Evolutionary conservation across 2,329 filamentous ascomycete genomes (phyloP).

Genomic region (Talaromyces marneffei): DNA sequence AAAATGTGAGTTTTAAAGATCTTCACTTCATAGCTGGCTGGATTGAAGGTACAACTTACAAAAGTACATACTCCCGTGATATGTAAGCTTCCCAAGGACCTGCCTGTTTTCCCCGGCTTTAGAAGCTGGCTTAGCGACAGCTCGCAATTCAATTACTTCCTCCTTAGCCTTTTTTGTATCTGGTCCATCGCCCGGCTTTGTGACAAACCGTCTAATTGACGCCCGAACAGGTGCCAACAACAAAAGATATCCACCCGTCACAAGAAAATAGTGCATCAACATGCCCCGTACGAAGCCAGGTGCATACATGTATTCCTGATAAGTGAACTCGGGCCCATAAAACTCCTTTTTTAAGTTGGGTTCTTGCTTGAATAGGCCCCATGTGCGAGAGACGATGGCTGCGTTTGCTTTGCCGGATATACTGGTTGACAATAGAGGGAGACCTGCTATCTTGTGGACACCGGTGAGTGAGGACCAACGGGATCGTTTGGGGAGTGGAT

Average conservation of each 20-base stretch:
- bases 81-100: background rate
- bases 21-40: background rate
- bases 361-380: background rate
- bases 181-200: background rate
- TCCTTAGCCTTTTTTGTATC: background rate
- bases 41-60: background rate
- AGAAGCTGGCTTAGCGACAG: background rate
- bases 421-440: background rate
- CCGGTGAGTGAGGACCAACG: background rate
- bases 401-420: slow-evolving; percentile 1
- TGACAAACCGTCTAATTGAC: background rate
- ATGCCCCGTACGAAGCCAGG: slow-evolving; percentile 1
- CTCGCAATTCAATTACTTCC: background rate
- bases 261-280: slow-evolving; percentile 1
- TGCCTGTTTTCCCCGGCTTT: background rate
- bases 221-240: background rate
- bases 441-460: background rate
- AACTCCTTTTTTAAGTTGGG: background rate
- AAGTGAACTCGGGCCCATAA: background rate
- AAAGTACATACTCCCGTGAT: slow-evolving; percentile 3
- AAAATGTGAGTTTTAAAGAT: background rate
- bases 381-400: background rate
- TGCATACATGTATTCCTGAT: background rate
- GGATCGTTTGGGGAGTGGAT: background rate
- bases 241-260: background rate